phyloP scores from a whole-genome alignment of 83 land plant genomes.

The Thuja plicata region DNA sequence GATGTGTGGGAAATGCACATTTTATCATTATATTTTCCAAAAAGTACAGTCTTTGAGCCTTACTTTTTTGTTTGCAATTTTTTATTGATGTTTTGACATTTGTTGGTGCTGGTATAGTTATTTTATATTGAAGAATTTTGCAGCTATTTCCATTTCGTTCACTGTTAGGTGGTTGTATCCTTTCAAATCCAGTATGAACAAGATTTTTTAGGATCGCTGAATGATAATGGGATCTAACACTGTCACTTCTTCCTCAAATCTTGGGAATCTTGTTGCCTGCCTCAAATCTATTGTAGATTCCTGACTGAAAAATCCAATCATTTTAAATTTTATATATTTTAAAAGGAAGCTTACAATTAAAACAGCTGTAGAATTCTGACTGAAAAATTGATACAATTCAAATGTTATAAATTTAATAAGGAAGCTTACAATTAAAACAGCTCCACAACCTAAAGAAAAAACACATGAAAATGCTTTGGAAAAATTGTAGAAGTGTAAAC shows the following conservation, averaged over 20 bases:
- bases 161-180: background rate
- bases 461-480: background rate
- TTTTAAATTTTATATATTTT: background rate
- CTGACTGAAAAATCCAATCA: background rate
- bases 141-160: background rate
- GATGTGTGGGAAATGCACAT: background rate
- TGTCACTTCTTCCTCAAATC: background rate
- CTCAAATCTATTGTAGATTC: background rate
- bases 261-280: background rate
- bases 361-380: background rate
- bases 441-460: background rate
- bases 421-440: background rate
- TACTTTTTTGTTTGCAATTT: background rate
- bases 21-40: background rate
- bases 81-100: background rate
- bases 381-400: background rate
- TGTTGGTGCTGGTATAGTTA: background rate
- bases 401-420: background rate
- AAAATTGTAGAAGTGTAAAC: background rate
- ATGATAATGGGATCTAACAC: background rate
- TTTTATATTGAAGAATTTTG: background rate
- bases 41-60: background rate
- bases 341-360: background rate
- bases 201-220: background rate
- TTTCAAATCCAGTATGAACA: background rate